phyloP scores from a whole-genome alignment of 805 yeast genomes.

The Metschnikowia baotianmanensis region DNA sequence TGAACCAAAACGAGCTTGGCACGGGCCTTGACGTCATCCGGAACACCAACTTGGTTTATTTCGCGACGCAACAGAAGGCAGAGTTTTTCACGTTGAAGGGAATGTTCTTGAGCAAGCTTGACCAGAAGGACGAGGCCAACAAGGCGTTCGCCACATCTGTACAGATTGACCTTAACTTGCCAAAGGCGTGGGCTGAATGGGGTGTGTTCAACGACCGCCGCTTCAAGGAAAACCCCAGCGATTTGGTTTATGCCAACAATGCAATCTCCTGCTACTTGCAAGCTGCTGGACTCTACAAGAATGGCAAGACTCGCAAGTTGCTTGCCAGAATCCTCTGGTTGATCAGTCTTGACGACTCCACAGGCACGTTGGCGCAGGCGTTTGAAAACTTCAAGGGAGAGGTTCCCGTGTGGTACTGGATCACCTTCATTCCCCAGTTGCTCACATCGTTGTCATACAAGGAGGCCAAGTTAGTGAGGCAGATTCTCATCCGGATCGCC shows the following conservation, averaged over 20 bases:
- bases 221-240: constrained; percentile 78
- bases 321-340: constrained; percentile 92
- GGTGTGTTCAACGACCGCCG: constrained; percentile 91
- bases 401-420: constrained; percentile 99
- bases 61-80: constrained; percentile 97
- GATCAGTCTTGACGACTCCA: constrained; percentile 82
- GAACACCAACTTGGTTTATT: constrained; percentile 92
- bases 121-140: constrained; percentile 91
- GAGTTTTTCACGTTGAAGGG: constrained; percentile 97
- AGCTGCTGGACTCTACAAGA: constrained; percentile 95
- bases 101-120: constrained; percentile 90
- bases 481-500: constrained; percentile 85
- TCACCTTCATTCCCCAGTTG: constrained; percentile 92
- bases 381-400: constrained; percentile 93
- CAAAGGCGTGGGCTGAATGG: constrained; percentile 99
- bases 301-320: constrained; percentile 82
- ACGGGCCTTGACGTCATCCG: constrained; percentile 97
- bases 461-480: constrained; percentile 87
- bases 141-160: constrained; percentile 98
- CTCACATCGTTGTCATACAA: constrained; percentile 85
- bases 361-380: constrained; percentile 78
- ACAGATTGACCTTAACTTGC: constrained; percentile 87
- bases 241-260: constrained; percentile 81
- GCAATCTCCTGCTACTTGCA: constrained; percentile 95
- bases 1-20: constrained; percentile 82